phyloP scores from a whole-genome alignment of 2,329 filamentous ascomycete genomes.

The Sporothrix variecibatus region DNA sequence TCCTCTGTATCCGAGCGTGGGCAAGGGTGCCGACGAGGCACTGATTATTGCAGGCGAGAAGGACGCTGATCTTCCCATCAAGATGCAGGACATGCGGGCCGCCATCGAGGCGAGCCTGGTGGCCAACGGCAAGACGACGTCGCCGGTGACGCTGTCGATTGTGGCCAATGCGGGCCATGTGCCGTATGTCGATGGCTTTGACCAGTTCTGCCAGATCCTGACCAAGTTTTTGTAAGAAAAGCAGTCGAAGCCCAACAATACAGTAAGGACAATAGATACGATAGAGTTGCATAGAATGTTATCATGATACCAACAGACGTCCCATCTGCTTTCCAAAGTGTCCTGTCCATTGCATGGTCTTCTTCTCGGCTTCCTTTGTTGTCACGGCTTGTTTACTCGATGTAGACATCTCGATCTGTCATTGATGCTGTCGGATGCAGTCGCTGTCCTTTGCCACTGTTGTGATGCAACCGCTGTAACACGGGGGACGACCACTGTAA shows the following conservation, averaged over 20 bases:
- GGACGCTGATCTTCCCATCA: conserved; percentile 44
- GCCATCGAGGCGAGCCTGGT: conserved; percentile 40
- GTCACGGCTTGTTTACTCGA: background rate
- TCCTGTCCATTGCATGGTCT: too few species aligned
- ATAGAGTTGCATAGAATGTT: background rate
- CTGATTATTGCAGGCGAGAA: conserved; percentile 46
- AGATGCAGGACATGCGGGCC: conserved; percentile 43
- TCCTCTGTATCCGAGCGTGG: conserved; percentile 39
- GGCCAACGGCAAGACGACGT: conserved; percentile 32
- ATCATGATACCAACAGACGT: background rate
- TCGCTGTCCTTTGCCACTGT: too few species aligned
- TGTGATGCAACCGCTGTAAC: too few species aligned
- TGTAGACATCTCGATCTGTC: too few species aligned
- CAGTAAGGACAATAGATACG: background rate
- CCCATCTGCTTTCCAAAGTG: too few species aligned
- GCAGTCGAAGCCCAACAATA: background rate
- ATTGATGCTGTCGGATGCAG: too few species aligned
- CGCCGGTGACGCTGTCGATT: conserved; percentile 38
- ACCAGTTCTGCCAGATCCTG: conserved; percentile 38
- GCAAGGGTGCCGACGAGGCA: conserved; percentile 39
- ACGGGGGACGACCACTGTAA: background rate
- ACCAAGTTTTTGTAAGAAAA: conserved; percentile 31
- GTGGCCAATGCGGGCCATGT: conserved; percentile 44
- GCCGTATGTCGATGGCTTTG: conserved; percentile 43
- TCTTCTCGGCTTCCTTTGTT: background rate